Base-by-base conservation (phyloP, 2,329 filamentous ascomycete species). In the Dactylellina cionopaga region DNA sequence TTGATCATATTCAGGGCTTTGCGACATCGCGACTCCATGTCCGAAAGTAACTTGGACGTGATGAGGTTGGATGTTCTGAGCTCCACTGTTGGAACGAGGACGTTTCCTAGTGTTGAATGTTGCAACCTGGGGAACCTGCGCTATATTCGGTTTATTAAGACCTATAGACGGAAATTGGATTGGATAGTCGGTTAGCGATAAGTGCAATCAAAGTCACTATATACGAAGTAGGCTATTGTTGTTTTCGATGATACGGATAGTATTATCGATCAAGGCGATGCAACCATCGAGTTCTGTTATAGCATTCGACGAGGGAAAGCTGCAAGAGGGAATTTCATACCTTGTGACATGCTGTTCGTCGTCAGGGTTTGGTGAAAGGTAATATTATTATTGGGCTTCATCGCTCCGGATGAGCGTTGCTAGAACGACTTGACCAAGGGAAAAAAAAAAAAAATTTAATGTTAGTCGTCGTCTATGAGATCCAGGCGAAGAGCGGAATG, bases 341-440 rank as follows among this genome's bases (percentile, higher is more conserved):
- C 66, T 56, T 58, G 44, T 3, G 66, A 71, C 66, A 71, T 71
- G 49, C 39, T 71, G 51, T 71, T 71, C 13, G 66, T 46, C 33
- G 66, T 71, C 35, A 71, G 44, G 9, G 66, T 62, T 35, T 71
- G 66, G 41, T 71, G 66, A 37, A 71, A 71, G 49, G 66, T 71
- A 63, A 71, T 51, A 33, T 62, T 71, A 25, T 39, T 66, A 17
- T 31, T 29, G 43, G 49, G 51, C 41, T 71, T 71, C 66, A 71
- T 71, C 49, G 56, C 56, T 52, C 43, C 37, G 43, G 66, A 25
- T 63, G 66, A 51, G 27, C 56, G 66, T 58, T 63, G 66, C 66
- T 71, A 46, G 65, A 69, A 59, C 64, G 55, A 62, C 64, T 70
- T 33, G 9, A 31, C 17, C 25, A 15, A 15, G 29, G n/a, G n/a